A percentile compares a stretch with the other conserved stretches of the same genome.
Evolutionary conservation across 2,329 filamentous ascomycete species (phyloP).

Genomic region (Cordyceps cateniannulata): DNA sequence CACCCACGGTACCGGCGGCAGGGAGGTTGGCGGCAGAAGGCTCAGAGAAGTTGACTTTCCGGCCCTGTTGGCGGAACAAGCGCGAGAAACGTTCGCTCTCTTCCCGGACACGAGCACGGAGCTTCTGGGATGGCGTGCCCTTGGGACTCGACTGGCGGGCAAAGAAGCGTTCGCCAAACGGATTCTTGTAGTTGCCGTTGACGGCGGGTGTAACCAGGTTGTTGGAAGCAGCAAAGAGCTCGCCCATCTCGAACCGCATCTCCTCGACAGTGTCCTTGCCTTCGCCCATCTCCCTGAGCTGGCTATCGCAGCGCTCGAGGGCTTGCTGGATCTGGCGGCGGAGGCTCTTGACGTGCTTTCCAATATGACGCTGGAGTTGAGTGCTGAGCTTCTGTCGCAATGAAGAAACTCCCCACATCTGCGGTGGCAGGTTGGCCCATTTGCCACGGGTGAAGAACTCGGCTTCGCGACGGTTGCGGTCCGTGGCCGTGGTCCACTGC

Average conservation of each 20-base stretch:
- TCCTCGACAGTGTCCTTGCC: constrained; percentile 47
- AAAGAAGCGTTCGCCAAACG: constrained; percentile 45
- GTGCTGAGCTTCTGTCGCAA: constrained; percentile 42
- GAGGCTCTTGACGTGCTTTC: constrained; percentile 43
- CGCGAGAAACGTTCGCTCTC: constrained; percentile 45
- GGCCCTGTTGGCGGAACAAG: constrained; percentile 42
- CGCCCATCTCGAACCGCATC: constrained; percentile 48
- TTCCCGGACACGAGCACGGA: constrained; percentile 44
- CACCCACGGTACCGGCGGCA: constrained; percentile 24
- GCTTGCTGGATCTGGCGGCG: constrained; percentile 45
- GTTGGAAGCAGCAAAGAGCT: constrained; percentile 45
- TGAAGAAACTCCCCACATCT: constrained; percentile 40
- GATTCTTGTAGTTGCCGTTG: constrained; percentile 50
- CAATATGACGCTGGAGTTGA: constrained; percentile 46
- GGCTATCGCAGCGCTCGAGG: constrained; percentile 40
- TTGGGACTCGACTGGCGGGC: constrained; percentile 41
- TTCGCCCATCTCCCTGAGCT: constrained; percentile 43
- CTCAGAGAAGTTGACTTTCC: constrained; percentile 38
- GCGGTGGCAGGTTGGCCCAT: constrained; percentile 40
- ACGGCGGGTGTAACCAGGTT: constrained; percentile 48
- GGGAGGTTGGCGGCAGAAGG: constrained; percentile 22
- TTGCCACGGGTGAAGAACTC: constrained; percentile 44
- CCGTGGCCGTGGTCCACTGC: constrained; percentile 35
- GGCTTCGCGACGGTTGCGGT: constrained; percentile 36
- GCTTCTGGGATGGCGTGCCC: constrained; percentile 45